Base-by-base conservation (phyloP, 148 eudicot species). In the Drosera capensis region DNA sequence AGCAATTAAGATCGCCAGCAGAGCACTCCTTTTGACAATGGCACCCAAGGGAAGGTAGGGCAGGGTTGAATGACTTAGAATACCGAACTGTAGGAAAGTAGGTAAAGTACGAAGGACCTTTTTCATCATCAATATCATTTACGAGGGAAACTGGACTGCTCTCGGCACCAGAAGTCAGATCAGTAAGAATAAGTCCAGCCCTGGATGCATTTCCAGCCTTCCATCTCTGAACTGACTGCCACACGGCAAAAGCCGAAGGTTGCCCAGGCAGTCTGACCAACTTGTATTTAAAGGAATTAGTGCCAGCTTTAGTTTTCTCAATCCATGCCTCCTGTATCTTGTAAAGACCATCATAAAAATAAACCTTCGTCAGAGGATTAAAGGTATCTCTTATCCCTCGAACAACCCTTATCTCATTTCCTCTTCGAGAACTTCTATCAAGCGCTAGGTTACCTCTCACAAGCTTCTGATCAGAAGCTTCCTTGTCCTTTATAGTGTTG, bases 261-360 rank as follows among this genome's bases (percentile, higher is more conserved):
- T 55, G 67, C 43, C 67, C 67, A 25, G 61, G 56, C 19, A 43
- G 3, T 48, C 61, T 55, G 26, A 55, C 60, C 48, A 63, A 19
- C 39, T 55, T 63, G 23, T 55, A 63, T 23, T 63, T 55, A 28
- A 63, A 63, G 3, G 25, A 8, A 38, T 39, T 63, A 24, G 26
- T 23, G 43, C 67, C 67, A 14, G 61, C 42, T 39, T 49, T 49
- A 11, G 50, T 61, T 43, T 55, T 63, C 23, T 63, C 67, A 7
- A 55, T 44, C 67, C 67, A 63, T 4, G 67, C 55, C n/a, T 38
- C 61, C 23, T 55, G 48, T 7, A 63, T 63, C 23, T 48, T 49
- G 55, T 55, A 63, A 35, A 56, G 36, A 6, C 67, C 67, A 29
- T 63, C 67, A 55, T 63, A 63, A 17, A 55, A 45, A 49, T 63